phyloP scores from a whole-genome alignment of 108 stramenopile genomes.

The Conticribra guillardii region DNA sequence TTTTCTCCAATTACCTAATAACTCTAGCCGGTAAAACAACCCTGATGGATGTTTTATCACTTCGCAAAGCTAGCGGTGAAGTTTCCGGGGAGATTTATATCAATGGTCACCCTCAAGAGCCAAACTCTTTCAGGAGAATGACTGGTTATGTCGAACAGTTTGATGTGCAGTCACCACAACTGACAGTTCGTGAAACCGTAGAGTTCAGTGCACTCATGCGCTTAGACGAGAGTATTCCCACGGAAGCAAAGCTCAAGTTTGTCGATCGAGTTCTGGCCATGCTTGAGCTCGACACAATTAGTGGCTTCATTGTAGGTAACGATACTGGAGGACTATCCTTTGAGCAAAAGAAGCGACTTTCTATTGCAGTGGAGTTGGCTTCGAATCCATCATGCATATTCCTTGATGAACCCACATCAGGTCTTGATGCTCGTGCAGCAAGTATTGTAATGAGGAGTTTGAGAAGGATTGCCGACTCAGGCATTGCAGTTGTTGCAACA shows the following conservation, averaged over 20 bases:
- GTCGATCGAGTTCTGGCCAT: constrained; percentile 57
- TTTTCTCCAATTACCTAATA: too few relatives aligned
- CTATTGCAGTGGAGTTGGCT: constrained; percentile 79
- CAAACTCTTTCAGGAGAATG: constrained; percentile 39
- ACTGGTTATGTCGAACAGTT: constrained; percentile 83
- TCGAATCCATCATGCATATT: constrained; percentile 72
- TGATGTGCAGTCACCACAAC: constrained; percentile 67
- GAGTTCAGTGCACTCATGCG: constrained; percentile 72
- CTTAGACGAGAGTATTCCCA: constrained; percentile 43
- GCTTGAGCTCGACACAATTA: constrained; percentile 64
- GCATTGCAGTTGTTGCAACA: constrained; percentile 65
- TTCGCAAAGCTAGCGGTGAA: constrained; percentile 38
- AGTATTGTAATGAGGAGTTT: constrained; percentile 57
- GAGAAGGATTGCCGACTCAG: constrained; percentile 48
- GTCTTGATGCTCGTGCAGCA: constrained; percentile 74
- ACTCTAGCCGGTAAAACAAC: constrained; percentile 57
- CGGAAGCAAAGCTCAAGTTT: constrained; percentile 17
- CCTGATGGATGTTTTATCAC: constrained; percentile 45
- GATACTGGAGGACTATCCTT: constrained; percentile 67
- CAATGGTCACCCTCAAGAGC: constrained; percentile 49
- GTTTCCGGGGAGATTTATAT: constrained; percentile 59
- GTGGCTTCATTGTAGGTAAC: constrained; percentile 55
- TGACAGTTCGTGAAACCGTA: constrained; percentile 74
- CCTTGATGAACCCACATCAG: constrained; percentile 62
- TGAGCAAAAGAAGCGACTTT: constrained; percentile 79